Evolutionary conservation across 2,329 filamentous ascomycete genomes (phyloP).

Genomic region (Fusarium incarnatum): DNA sequence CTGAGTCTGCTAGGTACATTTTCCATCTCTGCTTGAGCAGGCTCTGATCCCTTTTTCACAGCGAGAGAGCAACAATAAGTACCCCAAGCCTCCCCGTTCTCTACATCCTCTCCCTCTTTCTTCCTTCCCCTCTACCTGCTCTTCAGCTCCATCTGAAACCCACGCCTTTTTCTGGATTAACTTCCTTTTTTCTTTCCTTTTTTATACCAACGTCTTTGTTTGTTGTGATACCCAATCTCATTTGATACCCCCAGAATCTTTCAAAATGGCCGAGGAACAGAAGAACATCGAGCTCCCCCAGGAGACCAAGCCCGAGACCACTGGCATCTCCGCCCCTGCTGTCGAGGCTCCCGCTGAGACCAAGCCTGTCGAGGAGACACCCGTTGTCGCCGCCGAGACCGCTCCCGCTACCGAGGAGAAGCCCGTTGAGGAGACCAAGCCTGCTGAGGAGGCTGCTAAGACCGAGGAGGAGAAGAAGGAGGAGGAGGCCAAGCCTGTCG

Average conservation of each 20-base stretch:
- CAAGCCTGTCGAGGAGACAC: constrained; percentile 55
- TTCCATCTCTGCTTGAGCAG: not conserved
- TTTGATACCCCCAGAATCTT: constrained; percentile 57
- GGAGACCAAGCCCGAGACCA: constrained; percentile 61
- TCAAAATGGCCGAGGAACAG: constrained; percentile 78
- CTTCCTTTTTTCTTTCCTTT: constrained; percentile 52
- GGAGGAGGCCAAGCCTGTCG: constrained; percentile 75
- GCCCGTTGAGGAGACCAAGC: constrained; percentile 58
- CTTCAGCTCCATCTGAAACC: constrained; percentile 48
- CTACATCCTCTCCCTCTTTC: constrained; percentile 45
- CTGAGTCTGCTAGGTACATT: constrained; percentile 6
- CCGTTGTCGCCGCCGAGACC: constrained; percentile 51
- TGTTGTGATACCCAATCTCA: constrained; percentile 65
- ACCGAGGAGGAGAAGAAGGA: constrained; percentile 61
- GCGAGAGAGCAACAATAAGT: constrained; percentile 53
- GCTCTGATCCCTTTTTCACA: constrained; percentile 23
- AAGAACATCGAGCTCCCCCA: constrained; percentile 73
- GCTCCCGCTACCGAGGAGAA: constrained; percentile 55
- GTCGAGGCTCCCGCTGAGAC: constrained; percentile 51
- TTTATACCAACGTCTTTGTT: constrained; percentile 58
- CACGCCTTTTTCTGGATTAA: constrained; percentile 52
- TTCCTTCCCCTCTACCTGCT: constrained; percentile 51
- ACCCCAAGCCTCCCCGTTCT: constrained; percentile 53
- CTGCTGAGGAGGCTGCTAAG: constrained; percentile 56
- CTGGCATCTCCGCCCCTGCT: constrained; percentile 47